Conservation (phyloP, 208 protist genomes). For the Acanthamoeba healyi region DNA sequence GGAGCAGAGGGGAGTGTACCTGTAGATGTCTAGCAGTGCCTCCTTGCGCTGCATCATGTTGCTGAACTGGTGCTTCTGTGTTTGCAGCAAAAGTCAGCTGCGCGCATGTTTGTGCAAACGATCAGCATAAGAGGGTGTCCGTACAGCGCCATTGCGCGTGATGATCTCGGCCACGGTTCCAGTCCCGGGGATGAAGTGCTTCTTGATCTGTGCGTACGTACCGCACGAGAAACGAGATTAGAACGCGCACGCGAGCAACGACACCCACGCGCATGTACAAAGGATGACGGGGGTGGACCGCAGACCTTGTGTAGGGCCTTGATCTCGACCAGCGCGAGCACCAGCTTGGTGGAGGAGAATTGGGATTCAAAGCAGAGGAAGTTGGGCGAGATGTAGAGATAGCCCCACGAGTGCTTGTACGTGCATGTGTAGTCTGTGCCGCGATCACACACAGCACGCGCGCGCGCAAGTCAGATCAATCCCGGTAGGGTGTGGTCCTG, state of each 20-base stretch:
- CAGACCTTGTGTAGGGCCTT: conserved; percentile 4
- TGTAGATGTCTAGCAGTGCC: conserved; percentile 12
- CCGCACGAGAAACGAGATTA: background rate
- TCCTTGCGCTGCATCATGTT: conserved; percentile 24
- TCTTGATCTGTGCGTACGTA: background rate
- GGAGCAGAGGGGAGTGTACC: background rate
- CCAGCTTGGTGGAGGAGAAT: conserved; percentile 7
- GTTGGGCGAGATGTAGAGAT: conserved; percentile 1
- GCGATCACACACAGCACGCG: background rate
- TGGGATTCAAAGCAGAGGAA: background rate
- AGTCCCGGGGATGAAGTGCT: background rate
- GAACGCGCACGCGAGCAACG: background rate
- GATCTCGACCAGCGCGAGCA: conserved; percentile 14
- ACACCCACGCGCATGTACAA: background rate
- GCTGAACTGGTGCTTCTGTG: background rate
- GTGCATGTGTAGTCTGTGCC: background rate
- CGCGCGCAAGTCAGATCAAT: background rate
- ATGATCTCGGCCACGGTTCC: background rate
- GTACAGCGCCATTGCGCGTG: background rate
- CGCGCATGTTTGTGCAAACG: background rate
- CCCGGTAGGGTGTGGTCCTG: too few relatives aligned
- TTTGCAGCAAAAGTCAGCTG: too few relatives aligned
- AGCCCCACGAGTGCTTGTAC: conserved; percentile 6
- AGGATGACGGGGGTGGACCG: background rate
- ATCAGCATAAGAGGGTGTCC: background rate